phyloP scores from a whole-genome alignment of 345 rosid genomes.

The Isatis tinctoria region DNA sequence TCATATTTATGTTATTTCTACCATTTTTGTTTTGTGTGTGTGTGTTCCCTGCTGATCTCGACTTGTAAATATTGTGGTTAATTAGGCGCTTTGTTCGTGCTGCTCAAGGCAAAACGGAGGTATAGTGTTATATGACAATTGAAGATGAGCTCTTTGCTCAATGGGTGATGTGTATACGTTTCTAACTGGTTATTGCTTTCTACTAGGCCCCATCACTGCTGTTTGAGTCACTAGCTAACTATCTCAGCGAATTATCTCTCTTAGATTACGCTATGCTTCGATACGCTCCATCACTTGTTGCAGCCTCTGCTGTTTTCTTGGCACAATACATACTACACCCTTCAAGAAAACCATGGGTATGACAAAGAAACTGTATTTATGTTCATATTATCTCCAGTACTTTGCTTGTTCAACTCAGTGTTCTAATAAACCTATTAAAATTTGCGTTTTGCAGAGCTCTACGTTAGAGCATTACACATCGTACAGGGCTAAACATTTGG shows the following conservation, averaged over 20 bases:
- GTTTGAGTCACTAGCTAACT: slow-evolving; percentile 79
- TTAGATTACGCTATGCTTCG: slow-evolving; percentile 75
- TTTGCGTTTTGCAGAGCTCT: slow-evolving; percentile 46
- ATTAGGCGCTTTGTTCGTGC: slow-evolving; percentile 80
- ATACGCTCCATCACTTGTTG: slow-evolving; percentile 70
- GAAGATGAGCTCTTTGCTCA: neutral
- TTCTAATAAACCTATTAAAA: neutral
- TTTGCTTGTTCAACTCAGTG: neutral
- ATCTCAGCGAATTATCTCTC: slow-evolving; percentile 69
- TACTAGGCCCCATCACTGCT: slow-evolving; percentile 62
- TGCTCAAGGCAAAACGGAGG: slow-evolving; percentile 80
- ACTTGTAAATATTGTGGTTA: slow-evolving; percentile 21
- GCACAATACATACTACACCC: slow-evolving; percentile 68
- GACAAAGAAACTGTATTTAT: neutral
- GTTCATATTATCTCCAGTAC: neutral
- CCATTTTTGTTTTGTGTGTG: neutral
- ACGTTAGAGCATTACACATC: slow-evolving; percentile 85
- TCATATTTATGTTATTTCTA: neutral
- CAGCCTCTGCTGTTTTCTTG: slow-evolving; percentile 90
- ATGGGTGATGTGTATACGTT: neutral
- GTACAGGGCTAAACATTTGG: slow-evolving; percentile 60
- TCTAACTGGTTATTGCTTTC: neutral
- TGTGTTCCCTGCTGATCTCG: slow-evolving; percentile 5
- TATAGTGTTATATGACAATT: slow-evolving; percentile 24
- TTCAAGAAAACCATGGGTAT: slow-evolving; percentile 85